phyloP scores from a whole-genome alignment of 2,329 filamentous ascomycete species.

The Penicillium glabrum region DNA sequence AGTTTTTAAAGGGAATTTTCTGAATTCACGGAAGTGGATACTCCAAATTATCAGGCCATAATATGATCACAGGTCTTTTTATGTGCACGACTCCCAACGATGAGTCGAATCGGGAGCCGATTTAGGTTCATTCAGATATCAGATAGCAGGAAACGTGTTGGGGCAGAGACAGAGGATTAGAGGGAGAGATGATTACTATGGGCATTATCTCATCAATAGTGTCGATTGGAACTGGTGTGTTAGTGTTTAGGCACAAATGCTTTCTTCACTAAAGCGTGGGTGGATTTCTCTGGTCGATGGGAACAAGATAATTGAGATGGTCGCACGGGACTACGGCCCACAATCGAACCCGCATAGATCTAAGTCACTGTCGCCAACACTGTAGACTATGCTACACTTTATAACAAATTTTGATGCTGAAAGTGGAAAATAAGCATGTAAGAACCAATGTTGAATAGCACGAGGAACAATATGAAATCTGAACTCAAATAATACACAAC shows the following conservation, averaged over 20 bases:
- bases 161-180: too few relatives aligned
- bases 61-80: too few relatives aligned
- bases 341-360: conserved; percentile 10
- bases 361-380: conserved; percentile 12
- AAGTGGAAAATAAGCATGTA: too few relatives aligned
- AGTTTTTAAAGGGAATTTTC: too few relatives aligned
- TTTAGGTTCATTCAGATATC: too few relatives aligned
- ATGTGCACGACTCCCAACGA: too few relatives aligned
- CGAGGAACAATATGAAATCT: neutral
- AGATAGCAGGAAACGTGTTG: too few relatives aligned
- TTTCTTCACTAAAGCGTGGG: neutral
- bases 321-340: conserved; percentile 24
- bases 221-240: neutral
- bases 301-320: conserved; percentile 2
- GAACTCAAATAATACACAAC: neutral
- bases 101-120: too few relatives aligned
- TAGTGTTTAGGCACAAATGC: neutral
- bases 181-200: too few relatives aligned
- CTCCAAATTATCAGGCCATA: too few relatives aligned
- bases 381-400: neutral
- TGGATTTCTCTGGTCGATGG: neutral
- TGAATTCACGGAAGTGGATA: too few relatives aligned
- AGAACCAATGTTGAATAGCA: neutral
- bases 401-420: neutral
- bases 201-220: neutral